phyloP scores from a whole-genome alignment of 2,329 filamentous ascomycete species.

The Colletotrichum tamarilloi region DNA sequence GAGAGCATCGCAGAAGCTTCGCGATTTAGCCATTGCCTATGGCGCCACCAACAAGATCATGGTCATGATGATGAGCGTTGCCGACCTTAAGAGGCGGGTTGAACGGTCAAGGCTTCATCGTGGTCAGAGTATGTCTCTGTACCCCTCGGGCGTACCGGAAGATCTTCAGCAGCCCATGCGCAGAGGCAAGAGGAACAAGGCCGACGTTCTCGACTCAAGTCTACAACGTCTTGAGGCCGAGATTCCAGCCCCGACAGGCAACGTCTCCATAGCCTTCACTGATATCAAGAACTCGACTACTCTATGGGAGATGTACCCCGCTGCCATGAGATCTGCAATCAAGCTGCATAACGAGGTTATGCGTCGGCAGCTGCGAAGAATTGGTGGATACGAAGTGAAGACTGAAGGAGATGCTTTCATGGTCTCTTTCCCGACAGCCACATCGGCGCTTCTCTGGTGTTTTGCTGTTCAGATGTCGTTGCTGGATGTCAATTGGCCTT shows the following conservation, averaged over 20 bases:
- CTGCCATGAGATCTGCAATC: conserved; percentile 96
- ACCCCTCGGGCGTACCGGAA: conserved; percentile 78
- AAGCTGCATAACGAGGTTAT: conserved; percentile 98
- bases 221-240: conserved; percentile 89
- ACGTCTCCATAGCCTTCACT: conserved; percentile 94
- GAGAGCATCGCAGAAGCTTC: conserved; percentile 92
- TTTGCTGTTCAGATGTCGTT: conserved; percentile 93
- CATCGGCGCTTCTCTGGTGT: conserved; percentile 93
- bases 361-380: conserved; percentile 90
- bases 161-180: conserved; percentile 74
- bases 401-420: conserved; percentile 99
- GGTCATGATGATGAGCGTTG: conserved; percentile 98
- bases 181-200: conserved; percentile 72
- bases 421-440: conserved; percentile 97
- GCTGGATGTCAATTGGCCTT: conserved; percentile 91
- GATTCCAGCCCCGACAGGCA: conserved; percentile 89
- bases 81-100: conserved; percentile 84
- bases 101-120: conserved; percentile 79
- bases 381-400: conserved; percentile 98
- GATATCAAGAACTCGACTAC: conserved; percentile 99
- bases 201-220: conserved; percentile 82
- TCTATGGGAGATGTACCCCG: conserved; percentile 94
- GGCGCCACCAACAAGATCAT: conserved; percentile 95
- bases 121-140: conserved; percentile 87
- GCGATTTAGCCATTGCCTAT: conserved; percentile 95